Evolutionary conservation across 2,329 filamentous ascomycete genomes (phyloP), one percentile per base, ranked within the genome.

Genomic region (Atkinsonella hypoxylon): DNA sequence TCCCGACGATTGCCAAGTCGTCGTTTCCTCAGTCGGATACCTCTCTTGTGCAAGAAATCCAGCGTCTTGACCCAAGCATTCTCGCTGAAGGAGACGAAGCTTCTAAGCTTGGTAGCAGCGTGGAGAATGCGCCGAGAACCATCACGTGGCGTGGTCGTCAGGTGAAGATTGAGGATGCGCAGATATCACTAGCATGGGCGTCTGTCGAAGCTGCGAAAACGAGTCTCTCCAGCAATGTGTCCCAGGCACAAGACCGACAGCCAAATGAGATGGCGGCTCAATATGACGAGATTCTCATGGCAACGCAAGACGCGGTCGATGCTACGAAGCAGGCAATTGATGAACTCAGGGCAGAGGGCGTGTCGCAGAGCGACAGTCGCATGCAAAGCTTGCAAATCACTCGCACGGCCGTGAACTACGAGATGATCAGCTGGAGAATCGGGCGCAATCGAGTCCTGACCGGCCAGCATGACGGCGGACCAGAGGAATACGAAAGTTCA

Each of bases 371-470:
- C 51, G 91, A 98, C 62, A 71, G 81, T 36, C 81, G 89, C 51
- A 89, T 98, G 82, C 93, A 98, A 68, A 83, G 89, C 59, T 72
- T 98, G 44, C 90, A 95, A 58, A 85, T 98, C 52, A 95, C 90
- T 3, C 85, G 87, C 54, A 94, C 94, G 0, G 89, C 91, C 1
- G 88, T 97, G 51, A 95, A 93, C 67, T 97, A 95, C 65, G 87
- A 88, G 57, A 81, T 96, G 67, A 85, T 98, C 51, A 90, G 88
- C 62, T 97, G 90, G 90, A 80, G 93, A 64, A 87, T 97, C 56
- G 91, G 91, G 26, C 83, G 93, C 45, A 97, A 98, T 67, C 78
- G 93, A 49, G 85, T 95, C 0, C 72, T 98, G 54, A 87, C 89
- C 48, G 90, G 91, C n/a, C 72, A 79, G 7, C 76, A 85, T 50